Conservation (phyloP, 2,329 filamentous ascomycete species). For the Thielaviopsis euricoi region DNA sequence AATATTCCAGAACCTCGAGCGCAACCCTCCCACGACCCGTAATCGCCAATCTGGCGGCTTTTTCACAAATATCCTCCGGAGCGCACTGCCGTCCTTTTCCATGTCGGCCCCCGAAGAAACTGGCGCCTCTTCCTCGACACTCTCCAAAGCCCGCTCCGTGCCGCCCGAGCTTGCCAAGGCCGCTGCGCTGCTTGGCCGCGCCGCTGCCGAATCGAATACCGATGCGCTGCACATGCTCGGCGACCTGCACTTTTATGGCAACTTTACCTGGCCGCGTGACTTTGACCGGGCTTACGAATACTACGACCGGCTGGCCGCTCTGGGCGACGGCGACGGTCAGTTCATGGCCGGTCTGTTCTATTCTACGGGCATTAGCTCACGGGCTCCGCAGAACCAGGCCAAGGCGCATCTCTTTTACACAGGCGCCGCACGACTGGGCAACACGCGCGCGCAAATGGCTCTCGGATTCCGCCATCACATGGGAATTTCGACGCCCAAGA, state of each 20-base stretch:
- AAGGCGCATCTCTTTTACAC: slow-evolving; percentile 88
- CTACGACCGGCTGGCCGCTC: slow-evolving; percentile 61
- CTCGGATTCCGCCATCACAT: slow-evolving; percentile 71
- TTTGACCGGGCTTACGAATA: slow-evolving; percentile 63
- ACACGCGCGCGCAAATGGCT: slow-evolving; percentile 84
- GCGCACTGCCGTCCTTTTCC: slow-evolving; percentile 9
- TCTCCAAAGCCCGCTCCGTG: neutral
- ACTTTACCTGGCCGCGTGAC: slow-evolving; percentile 73
- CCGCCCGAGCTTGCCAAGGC: slow-evolving; percentile 22
- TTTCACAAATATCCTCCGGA: neutral
- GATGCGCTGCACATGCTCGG: slow-evolving; percentile 83
- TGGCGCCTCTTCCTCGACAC: neutral
- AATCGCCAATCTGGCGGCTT: slow-evolving; percentile 1
- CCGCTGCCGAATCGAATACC: slow-evolving; percentile 42
- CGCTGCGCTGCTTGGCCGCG: slow-evolving; percentile 34
- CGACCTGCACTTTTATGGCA: slow-evolving; percentile 94
- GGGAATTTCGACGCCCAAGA: slow-evolving; percentile 71
- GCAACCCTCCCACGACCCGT: slow-evolving; percentile 4
- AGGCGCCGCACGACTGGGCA: slow-evolving; percentile 71
- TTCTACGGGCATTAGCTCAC: slow-evolving; percentile 73
- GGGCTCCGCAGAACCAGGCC: slow-evolving; percentile 72
- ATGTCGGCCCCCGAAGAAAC: slow-evolving; percentile 3
- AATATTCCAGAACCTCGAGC: slow-evolving; percentile 5
- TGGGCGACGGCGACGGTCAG: slow-evolving; percentile 82
- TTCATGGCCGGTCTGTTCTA: slow-evolving; percentile 95